Evolutionary conservation across 345 rosid genomes (phyloP), one percentile per base, ranked within the genome.

Genomic region (Diplotaxis tenuifolia): DNA sequence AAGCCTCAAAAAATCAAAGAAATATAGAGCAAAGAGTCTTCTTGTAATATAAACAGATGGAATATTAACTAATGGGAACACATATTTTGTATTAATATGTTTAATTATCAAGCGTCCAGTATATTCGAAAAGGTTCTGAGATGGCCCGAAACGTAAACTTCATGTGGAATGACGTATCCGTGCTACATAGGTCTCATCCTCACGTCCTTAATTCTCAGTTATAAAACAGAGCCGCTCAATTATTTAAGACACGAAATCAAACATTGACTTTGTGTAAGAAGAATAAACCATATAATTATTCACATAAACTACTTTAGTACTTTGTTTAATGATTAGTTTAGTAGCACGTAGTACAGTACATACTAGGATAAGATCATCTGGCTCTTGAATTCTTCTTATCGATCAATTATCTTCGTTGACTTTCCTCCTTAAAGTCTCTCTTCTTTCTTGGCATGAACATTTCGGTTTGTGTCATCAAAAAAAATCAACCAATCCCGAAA

Each of bases 381-480:
- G 5, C 9, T 63, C 16, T 61, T 19, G 16, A 61, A 32, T 14
- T 62, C 29, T 36, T 36, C 25, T 27, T 27, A 0, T 15, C 16
- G 40, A 47, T 47, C 36, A 8, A 47, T 65, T 47, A 14, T 65
- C 25, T 47, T 8, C 15, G n/a, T 65, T 65, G 67, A 62, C 67
- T 36, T 36, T 11, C 19, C 9, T 12, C 12, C 1, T 47, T n/a
- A 25, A 15, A 64, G 49, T 19, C 29, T 36, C 11, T 61, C 12
- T 65, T 65, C 38, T 45, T 45, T 65, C 22, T 65, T 65, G 65
- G 42, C 73, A 42, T 14, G 45, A 59, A 20, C 3, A 8, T 47
- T 47, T 28, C n/a, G 19, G 38, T 11, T 57, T 40, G 31, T 4
- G 0, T 50, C 12, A 31, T 50, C 50, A 21, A 49, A 7, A 21